A percentile compares a stretch with the other conserved stretches of the same genome.
These are phyloP conservation scores for Leishmania gerbilli DNA, from an alignment of 208 protist genomes.

Conservation along the genomic window DNA sequence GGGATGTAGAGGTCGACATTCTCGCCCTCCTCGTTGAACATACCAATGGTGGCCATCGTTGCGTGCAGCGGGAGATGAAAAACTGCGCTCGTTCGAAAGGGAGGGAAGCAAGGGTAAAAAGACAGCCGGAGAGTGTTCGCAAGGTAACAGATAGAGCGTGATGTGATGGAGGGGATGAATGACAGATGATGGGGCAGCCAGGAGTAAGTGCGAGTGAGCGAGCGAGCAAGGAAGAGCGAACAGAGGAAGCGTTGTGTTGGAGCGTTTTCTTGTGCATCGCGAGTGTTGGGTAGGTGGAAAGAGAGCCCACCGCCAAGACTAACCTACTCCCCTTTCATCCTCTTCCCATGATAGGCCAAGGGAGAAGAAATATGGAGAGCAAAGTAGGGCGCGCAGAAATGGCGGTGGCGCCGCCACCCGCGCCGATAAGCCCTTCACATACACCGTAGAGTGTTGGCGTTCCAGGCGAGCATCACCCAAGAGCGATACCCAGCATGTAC, in stretches of 20 bases:
- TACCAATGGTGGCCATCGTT: constrained; percentile 87
- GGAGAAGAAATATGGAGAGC: too few species aligned
- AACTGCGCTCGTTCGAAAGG: not conserved
- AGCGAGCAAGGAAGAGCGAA: not conserved
- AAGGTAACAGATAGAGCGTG: not conserved
- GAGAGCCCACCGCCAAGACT: too few species aligned
- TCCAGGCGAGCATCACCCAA: not conserved
- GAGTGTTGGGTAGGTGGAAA: too few species aligned
- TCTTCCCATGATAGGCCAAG: too few species aligned
- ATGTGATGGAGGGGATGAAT: not conserved
- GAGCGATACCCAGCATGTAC: not conserved
- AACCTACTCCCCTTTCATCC: too few species aligned
- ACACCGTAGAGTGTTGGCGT: not conserved
- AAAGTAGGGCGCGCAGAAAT: not conserved
- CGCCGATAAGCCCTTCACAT: not conserved
- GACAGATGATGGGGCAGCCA: not conserved
- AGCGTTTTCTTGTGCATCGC: too few species aligned
- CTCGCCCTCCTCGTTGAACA: constrained; percentile 91
- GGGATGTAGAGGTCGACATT: constrained; percentile 97
- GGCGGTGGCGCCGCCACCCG: not conserved
- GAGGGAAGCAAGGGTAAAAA: not conserved
- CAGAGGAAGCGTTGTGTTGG: too few species aligned
- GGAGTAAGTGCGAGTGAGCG: not conserved
- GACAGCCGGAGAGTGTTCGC: not conserved
- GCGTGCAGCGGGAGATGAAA: not conserved